Conservation (phyloP, 1,139 yeast genomes). For the Debaryomyces sp. region DNA sequence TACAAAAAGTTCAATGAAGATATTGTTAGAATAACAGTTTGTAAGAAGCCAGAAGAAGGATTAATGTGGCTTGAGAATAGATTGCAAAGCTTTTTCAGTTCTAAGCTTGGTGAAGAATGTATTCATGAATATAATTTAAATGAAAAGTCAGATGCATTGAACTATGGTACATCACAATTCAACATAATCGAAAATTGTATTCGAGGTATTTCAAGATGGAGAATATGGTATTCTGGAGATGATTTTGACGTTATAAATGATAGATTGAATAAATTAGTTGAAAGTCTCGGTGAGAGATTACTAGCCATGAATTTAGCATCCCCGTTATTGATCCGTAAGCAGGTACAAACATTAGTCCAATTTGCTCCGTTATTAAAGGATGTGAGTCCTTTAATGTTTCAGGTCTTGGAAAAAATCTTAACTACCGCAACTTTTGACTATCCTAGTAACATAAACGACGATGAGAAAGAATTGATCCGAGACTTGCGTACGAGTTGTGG, state of each 20-base stretch:
- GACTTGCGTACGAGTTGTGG: conserved; percentile 93
- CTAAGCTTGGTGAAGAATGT: conserved; percentile 71
- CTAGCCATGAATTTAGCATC: conserved; percentile 75
- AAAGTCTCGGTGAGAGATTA: conserved; percentile 75
- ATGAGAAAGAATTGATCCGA: conserved; percentile 76
- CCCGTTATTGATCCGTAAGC: conserved; percentile 80
- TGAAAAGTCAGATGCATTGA: conserved; percentile 69
- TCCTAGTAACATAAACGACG: conserved; percentile 68
- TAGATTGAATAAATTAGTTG: conserved; percentile 64
- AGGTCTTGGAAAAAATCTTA: conserved; percentile 82
- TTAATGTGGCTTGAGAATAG: conserved; percentile 79
- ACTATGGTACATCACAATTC: conserved; percentile 80
- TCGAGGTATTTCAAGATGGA: conserved; percentile 95
- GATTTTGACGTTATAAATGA: conserved; percentile 64
- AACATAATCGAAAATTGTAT: conserved; percentile 87
- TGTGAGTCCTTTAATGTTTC: conserved; percentile 70
- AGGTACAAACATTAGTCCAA: conserved; percentile 92
- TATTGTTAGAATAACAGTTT: conserved; percentile 82
- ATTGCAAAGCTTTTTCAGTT: conserved; percentile 70
- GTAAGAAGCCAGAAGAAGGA: conserved; percentile 83
- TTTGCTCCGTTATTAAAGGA: conserved; percentile 91
- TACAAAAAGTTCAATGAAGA: conserved; percentile 88
- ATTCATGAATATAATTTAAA: conserved; percentile 57
- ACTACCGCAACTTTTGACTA: conserved; percentile 86
- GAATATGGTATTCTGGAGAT: conserved; percentile 77